Evolutionary conservation across 805 yeast genomes (phyloP), one percentile per base, ranked within the genome.

Genomic region (Limtongia smithiae): DNA sequence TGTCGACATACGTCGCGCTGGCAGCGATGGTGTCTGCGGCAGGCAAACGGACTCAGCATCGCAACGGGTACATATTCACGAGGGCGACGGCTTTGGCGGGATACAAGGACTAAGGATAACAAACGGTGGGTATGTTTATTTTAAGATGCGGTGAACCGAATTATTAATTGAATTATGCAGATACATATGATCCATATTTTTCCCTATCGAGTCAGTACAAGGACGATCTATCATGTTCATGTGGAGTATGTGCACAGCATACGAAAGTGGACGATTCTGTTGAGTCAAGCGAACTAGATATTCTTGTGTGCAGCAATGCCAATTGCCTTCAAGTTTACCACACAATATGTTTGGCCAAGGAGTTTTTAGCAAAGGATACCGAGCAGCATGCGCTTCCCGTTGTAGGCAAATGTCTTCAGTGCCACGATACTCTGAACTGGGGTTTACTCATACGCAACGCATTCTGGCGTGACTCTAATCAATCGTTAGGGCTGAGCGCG

Each of bases 391-490:
- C 54, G 8, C n/a, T 58, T 9, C 61, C 61, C 7, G 51, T 53
- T 6, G 27, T 27, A 9, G 61, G 61, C 3, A 20, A 38, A 11
- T 58, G 61, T 34, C 36, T 39, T 27, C 27, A 44, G n/a, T 58
- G 61, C 38, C 33, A 38, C 18, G 37, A 38, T 11, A 31, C 32
- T 12, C 42, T 54, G 14, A 9, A 30, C 14, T 58, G 61, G 61
- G 54, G 46, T 4, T 31, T 47, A n/a, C 31, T 58, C 17, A 48
- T 57, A 42, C 48, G 61, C 4, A 59, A 58, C 40, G 41, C 58
- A 18, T 47, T 32, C 18, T 52, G 60, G 57, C 38, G 61, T 18
- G 46, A 44, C 8, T 21, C 39, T 2, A 43, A 37, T 11, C 31
- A 38, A 22, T 37, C 8, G 12, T 20, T 12, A 18, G 48, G 27